phyloP scores from a whole-genome alignment of 805 yeast genomes.

The Tetrapisispora arboricola region DNA sequence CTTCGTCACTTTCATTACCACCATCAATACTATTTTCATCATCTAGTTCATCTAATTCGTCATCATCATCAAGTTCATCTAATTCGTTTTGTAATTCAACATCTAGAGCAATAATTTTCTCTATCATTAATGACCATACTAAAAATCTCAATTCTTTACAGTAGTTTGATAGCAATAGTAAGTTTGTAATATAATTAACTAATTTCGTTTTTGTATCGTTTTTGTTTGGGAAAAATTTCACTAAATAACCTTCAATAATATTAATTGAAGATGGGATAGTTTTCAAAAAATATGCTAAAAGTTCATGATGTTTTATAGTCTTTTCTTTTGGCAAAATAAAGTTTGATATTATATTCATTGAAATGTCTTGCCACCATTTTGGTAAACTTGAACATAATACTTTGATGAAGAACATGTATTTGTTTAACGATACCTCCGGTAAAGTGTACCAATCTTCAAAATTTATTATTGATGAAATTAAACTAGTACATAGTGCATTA shows the following conservation, averaged over 20 bases:
- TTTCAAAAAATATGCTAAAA: slow-evolving; percentile 52
- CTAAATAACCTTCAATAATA: slow-evolving; percentile 48
- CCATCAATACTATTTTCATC: slow-evolving; percentile 27
- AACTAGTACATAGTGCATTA: slow-evolving; percentile 35
- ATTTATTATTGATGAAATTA: slow-evolving; percentile 53
- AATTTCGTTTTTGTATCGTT: slow-evolving; percentile 44
- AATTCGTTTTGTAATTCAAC: slow-evolving; percentile 84
- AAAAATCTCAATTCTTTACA: slow-evolving; percentile 66
- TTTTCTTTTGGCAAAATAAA: slow-evolving; percentile 33
- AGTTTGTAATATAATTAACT: slow-evolving; percentile 55
- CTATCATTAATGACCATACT: slow-evolving; percentile 73
- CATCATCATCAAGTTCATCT: slow-evolving; percentile 74
- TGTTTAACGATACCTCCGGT: slow-evolving; percentile 35
- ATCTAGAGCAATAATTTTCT: slow-evolving; percentile 74
- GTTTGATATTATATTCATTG: slow-evolving; percentile 52
- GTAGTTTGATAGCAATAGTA: slow-evolving; percentile 50
- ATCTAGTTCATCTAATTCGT: slow-evolving; percentile 44
- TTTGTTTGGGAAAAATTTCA: slow-evolving; percentile 69
- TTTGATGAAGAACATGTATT: slow-evolving; percentile 61
- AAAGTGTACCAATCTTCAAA: slow-evolving; percentile 51
- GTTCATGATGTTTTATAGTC: slow-evolving; percentile 49
- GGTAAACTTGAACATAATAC: slow-evolving; percentile 81
- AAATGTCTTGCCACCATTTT: slow-evolving; percentile 83
- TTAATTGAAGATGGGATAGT: slow-evolving; percentile 76
- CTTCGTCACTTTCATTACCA: slow-evolving; percentile 28